phyloP scores from a whole-genome alignment of 148 eudicot species.

The Rhododendron kiyosumense region DNA sequence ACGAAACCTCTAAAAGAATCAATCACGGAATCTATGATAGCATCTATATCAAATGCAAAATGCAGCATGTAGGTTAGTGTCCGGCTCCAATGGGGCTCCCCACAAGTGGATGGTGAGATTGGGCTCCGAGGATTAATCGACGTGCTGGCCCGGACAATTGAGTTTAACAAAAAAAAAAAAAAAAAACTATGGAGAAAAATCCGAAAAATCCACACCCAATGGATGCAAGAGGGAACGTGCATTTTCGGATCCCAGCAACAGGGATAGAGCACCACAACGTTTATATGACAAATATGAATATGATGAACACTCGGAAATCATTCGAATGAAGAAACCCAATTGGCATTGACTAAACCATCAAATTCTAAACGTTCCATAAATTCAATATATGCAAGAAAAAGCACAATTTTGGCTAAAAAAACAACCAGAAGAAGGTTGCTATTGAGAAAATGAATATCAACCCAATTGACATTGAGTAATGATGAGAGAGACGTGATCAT shows the following conservation, averaged over 20 bases:
- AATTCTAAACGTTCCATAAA: background rate
- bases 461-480: background rate
- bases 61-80: background rate
- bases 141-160: background rate
- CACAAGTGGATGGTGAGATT: background rate
- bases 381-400: background rate
- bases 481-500: background rate
- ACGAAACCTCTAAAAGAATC: background rate
- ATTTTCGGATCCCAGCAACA: no score
- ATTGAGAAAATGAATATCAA: background rate
- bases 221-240: background rate
- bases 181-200: background rate
- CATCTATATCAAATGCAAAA: slow-evolving; percentile 1
- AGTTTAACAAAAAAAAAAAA: background rate
- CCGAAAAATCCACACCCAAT: background rate
- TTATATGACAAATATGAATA: background rate
- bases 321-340: background rate
- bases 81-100: background rate
- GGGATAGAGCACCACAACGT: background rate
- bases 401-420: background rate
- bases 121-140: no score
- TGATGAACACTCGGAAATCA: background rate
- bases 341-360: background rate
- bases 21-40: background rate
- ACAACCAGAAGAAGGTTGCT: background rate